Conservation (phyloP, 2,329 filamentous ascomycete genomes). For the Epichloe amarillans region DNA sequence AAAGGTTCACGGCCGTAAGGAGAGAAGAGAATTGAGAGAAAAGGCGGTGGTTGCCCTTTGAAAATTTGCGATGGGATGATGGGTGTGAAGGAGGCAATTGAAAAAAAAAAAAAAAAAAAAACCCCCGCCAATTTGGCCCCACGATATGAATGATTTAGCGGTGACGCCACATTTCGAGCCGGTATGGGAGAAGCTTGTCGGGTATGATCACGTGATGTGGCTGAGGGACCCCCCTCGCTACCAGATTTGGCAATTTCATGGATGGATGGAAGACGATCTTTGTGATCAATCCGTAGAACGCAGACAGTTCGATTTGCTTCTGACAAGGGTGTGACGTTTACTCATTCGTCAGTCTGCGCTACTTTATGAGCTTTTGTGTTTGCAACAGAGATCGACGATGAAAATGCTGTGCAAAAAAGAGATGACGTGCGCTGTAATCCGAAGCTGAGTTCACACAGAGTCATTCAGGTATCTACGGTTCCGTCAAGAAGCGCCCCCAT, state of each 20-base stretch:
- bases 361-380: too few species aligned
- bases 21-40: constrained; percentile 1
- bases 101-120: constrained; percentile 6
- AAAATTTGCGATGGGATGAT: constrained; percentile 5
- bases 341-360: too few species aligned
- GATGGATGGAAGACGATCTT: too few species aligned
- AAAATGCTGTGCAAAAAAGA: too few species aligned
- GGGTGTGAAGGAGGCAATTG: background rate
- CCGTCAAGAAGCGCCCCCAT: too few species aligned
- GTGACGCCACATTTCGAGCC: background rate
- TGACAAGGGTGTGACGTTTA: too few species aligned
- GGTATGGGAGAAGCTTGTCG: background rate
- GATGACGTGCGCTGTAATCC: too few species aligned
- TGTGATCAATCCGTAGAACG: too few species aligned
- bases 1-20: constrained; percentile 44
- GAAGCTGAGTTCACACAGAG: too few species aligned
- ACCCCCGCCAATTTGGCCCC: background rate
- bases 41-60: background rate
- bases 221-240: background rate
- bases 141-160: background rate
- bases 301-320: too few species aligned
- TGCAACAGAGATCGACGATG: too few species aligned
- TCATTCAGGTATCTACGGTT: too few species aligned
- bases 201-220: background rate
- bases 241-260: background rate